Conservation (phyloP, 306 rosid genomes). For the Prunus kanzakura region DNA sequence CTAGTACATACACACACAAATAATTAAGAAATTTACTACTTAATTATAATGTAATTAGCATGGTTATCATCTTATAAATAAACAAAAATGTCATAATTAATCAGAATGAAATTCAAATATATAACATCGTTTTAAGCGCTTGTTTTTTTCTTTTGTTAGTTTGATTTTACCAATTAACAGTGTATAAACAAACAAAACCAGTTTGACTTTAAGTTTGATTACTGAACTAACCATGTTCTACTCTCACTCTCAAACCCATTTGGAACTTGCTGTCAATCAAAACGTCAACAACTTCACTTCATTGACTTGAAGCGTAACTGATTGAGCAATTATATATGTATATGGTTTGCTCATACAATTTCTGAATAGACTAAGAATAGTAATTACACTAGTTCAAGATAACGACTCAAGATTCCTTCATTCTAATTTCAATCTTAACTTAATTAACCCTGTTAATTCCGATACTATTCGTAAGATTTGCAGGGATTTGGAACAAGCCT, state of each 20-base stretch:
- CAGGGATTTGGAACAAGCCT: no score
- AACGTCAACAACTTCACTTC: slow-evolving; percentile 21
- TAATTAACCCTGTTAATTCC: background rate
- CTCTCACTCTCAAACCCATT: slow-evolving; percentile 1
- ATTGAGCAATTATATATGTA: slow-evolving; percentile 1
- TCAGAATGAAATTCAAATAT: no score
- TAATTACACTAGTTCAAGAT: background rate
- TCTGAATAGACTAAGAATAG: background rate
- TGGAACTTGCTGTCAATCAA: background rate
- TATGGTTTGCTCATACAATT: background rate
- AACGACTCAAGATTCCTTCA: background rate
- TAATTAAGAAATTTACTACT: no score
- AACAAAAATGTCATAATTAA: no score
- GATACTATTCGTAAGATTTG: no score
- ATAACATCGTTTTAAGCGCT: background rate
- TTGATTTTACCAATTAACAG: background rate
- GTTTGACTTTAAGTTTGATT: background rate
- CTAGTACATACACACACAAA: background rate
- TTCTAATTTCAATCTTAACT: background rate
- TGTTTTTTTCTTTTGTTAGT: background rate
- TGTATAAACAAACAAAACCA: background rate
- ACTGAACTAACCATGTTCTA: background rate
- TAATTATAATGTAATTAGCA: no score
- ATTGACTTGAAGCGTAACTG: slow-evolving; percentile 16
- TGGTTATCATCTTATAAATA: no score